Conservation (phyloP, 2,329 filamentous ascomycete species). For the Colletotrichum gigasporum region DNA sequence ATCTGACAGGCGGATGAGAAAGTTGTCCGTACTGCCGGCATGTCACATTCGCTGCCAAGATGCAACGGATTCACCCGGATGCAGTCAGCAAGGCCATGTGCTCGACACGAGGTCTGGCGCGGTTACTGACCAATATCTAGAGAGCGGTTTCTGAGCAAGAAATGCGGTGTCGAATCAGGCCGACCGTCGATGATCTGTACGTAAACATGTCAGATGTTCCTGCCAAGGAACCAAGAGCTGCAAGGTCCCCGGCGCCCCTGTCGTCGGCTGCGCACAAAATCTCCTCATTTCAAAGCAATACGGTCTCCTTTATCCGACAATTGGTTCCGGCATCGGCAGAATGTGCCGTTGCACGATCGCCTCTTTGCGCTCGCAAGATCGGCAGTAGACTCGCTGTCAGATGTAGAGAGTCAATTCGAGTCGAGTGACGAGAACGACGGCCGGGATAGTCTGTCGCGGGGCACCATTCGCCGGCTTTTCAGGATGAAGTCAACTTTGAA, state of each 20-base stretch:
- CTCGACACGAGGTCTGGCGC: neutral
- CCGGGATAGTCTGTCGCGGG: too few relatives aligned
- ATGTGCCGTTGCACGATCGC: too few relatives aligned
- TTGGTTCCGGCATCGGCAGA: neutral
- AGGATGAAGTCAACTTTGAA: neutral
- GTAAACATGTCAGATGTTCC: neutral
- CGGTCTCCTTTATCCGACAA: neutral
- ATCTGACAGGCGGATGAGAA: neutral
- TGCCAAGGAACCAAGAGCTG: conserved; percentile 12
- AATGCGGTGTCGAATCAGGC: too few relatives aligned
- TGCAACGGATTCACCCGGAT: neutral
- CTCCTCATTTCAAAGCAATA: neutral
- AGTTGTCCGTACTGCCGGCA: neutral
- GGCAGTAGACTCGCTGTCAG: too few relatives aligned
- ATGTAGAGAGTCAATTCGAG: too few relatives aligned
- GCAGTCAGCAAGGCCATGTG: neutral
- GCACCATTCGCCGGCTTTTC: too few relatives aligned
- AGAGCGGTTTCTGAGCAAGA: too few relatives aligned
- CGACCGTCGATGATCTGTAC: neutral
- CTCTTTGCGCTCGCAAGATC: too few relatives aligned
- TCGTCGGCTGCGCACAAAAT: neutral
- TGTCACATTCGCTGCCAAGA: conserved; percentile 5
- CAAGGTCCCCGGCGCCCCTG: neutral
- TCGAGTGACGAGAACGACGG: too few relatives aligned
- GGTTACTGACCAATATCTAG: too few relatives aligned